These are phyloP conservation scores for Talaromyces thailandensis DNA, from an alignment of 495 filamentous ascomycete species.

Conservation along the genomic window DNA sequence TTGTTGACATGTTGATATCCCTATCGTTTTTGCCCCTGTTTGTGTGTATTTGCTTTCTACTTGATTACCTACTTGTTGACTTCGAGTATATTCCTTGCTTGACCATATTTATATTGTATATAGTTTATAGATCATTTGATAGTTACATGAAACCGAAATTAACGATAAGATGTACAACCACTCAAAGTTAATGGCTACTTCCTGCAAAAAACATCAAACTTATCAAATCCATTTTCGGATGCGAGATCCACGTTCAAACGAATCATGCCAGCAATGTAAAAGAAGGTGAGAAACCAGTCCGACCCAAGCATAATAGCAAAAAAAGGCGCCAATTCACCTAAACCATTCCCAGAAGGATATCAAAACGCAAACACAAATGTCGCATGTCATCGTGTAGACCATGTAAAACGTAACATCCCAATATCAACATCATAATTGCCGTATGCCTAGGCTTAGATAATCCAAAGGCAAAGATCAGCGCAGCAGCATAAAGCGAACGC, in stretches of 20 bases:
- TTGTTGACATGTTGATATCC: background rate
- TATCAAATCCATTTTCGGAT: too few relatives aligned
- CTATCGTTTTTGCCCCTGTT: background rate
- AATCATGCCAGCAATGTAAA: background rate
- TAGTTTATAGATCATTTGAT: slow-evolving; percentile 2
- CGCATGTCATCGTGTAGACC: background rate
- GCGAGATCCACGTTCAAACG: background rate
- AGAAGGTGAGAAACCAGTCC: background rate
- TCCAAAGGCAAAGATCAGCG: slow-evolving; percentile 32
- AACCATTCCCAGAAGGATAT: slow-evolving; percentile 1
- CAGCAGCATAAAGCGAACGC: slow-evolving; percentile 45
- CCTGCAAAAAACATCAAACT: too few relatives aligned
- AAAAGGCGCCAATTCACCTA: background rate
- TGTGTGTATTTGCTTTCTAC: background rate
- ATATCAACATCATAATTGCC: background rate
- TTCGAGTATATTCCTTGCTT: background rate
- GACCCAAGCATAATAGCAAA: background rate
- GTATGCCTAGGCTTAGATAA: slow-evolving; percentile 27
- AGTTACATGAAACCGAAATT: background rate
- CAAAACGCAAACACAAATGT: background rate
- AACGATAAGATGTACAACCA: background rate
- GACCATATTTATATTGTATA: slow-evolving; percentile 11
- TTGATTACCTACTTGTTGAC: background rate
- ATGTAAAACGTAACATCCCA: background rate
- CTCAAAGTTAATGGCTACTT: too few relatives aligned